Evolutionary conservation across 1,139 yeast species (phyloP), one percentile per base, ranked within the genome.

Genomic region (Arxiozyma telluris): DNA sequence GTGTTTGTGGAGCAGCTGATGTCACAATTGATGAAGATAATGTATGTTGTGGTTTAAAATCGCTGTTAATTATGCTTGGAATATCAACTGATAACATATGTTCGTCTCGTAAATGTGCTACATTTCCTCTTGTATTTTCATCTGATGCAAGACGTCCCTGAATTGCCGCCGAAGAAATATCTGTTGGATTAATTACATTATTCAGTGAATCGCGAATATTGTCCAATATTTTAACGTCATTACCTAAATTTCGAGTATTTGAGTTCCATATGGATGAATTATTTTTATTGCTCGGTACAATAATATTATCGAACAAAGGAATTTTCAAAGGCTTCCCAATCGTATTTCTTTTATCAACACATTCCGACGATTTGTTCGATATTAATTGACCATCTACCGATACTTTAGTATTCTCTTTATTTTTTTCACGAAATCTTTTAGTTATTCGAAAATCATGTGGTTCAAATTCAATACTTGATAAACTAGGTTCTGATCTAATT

Each of bases 361-460:
- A 15, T 8, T 34, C 39, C 2, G n/a, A 4, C 2, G n/a, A 34
- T 15, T 15, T 34, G 6, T 34, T 34, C n/a, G 39, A 34, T 12
- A 15, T 15, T 34, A 15, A 11, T 34, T 34, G 39, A 34, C 2
- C 39, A 34, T 34, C 39, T 34, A 34, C 23, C 2, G 30, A 34
- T 21, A 20, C 34, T 34, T 21, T n/a, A 38, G 27, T 21, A 3
- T n/a, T 4, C 6, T 21, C 20, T 9, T 15, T 42, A 42, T 42
- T 41, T 41, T 18, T 41, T 49, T 54, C 49, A 54, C 42, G 27
- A 50, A 49, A 12, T 48, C 60, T 56, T 50, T 53, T 52, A 2
- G 58, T 52, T 22, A 59, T 50, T 11, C 54, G 52, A 42, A 51
- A 54, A 45, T 55, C 55, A 45, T 53, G 60, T 15, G 58, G 57